Base-by-base conservation (phyloP, 2,329 filamentous ascomycete genomes). In the Colletotrichum endophyticum region DNA sequence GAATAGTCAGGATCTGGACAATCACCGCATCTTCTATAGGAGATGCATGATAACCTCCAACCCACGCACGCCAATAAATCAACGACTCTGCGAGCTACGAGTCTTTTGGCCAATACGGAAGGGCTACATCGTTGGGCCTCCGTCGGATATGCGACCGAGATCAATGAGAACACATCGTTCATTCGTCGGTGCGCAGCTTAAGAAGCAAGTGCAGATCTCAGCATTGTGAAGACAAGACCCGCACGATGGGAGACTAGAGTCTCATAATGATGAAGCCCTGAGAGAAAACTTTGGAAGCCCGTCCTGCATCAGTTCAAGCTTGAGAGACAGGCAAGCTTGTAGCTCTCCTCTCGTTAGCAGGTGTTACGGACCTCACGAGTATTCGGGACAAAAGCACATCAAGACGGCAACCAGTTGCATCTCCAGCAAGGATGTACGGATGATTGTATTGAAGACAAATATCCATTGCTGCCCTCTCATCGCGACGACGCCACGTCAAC, bases 101-200 rank as follows among this genome's bases (percentile, higher is more conserved):
- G n/a, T 22, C 11, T 49, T 4, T 49, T 0, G 11, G 0, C n/a
- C 19, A 22, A 0, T 13, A 0, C n/a, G 22, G 44, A 0, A 22
- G 44, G 11, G 19, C n/a, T 39, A 19, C 3, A 6, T 39, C 16
- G 15, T 16, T 39, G 36, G 15, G 15, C 6, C 34, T 36, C 3
- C 15, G 36, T 39, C 15, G 16, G 36, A 7, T 19, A 27, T 27
- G 27, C 27, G 27, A 27, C 27, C 27, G 27, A 6, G 27, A 27
- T 27, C 27, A 27, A 27, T 12, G 19, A 22, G 44, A 22, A 49
- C 19, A 49, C 19, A 22, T 49, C 44, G 6, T 22, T 22, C 44
- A 0, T 49, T 22, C 7, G 34, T 6, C 3, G 44, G 44, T 49
- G 19, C 19, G 0, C 44, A 49, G 44, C 15, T 49, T 11, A 49